A percentile compares a stretch with the other conserved stretches of the same genome.
phyloP scores from a whole-genome alignment of 371 early-diverging fungal species.

The Rhizopus delemar region DNA sequence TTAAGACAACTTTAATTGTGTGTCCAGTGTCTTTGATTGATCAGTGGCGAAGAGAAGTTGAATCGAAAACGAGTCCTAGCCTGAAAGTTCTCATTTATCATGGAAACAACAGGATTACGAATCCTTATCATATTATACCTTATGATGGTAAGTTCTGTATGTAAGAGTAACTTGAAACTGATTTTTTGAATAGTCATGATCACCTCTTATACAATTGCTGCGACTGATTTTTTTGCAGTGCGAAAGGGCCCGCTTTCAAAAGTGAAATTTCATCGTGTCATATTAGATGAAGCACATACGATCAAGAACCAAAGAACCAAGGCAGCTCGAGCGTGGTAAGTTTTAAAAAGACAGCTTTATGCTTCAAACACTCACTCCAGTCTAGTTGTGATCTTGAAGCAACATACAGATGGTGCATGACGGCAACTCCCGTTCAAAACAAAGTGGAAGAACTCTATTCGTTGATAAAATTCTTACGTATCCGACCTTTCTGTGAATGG shows the following conservation, averaged over 20 bases:
- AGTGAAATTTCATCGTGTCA: conserved; percentile 51
- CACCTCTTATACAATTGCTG: conserved; percentile 38
- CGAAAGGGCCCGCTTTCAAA: conserved; percentile 18
- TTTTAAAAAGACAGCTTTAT: neutral
- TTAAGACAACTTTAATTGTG: conserved; percentile 69
- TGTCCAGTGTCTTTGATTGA: conserved; percentile 63
- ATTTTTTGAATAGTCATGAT: conserved; percentile 32
- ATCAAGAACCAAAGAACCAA: conserved; percentile 76
- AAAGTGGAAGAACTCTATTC: conserved; percentile 85
- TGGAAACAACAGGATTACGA: conserved; percentile 36
- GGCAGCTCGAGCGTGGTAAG: conserved; percentile 56
- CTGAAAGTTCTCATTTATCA: conserved; percentile 62
- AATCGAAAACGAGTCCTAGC: conserved; percentile 45
- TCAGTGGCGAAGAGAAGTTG: conserved; percentile 69
- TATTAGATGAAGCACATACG: conserved; percentile 90
- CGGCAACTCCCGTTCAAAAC: conserved; percentile 84
- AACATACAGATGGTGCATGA: conserved; percentile 79
- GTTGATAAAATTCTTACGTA: conserved; percentile 76
- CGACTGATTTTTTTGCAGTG: conserved; percentile 14
- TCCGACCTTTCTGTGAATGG: conserved; percentile 65
- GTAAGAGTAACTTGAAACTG: neutral
- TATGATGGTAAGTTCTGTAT: conserved; percentile 40
- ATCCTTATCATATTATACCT: conserved; percentile 34
- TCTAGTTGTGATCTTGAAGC: conserved; percentile 59
- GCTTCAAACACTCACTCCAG: neutral